Evolutionary conservation across 768 basidiomycete species (phyloP), one percentile per base, ranked within the genome.

Genomic region (Pleurotus eryngii): DNA sequence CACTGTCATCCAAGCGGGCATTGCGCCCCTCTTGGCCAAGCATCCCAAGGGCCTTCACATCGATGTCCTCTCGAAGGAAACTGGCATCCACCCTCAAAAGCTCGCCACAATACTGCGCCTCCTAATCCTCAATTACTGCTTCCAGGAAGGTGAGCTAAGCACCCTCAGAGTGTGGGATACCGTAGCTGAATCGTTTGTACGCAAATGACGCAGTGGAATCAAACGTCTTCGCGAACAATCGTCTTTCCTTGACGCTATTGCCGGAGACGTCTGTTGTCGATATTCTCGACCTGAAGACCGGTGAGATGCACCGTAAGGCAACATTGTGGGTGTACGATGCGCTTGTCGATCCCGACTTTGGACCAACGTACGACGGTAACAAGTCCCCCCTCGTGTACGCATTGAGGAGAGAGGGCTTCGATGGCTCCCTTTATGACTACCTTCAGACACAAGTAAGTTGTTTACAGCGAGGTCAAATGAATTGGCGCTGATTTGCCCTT

Each of bases 351-450:
- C 64, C 64, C 2, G 56, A 58, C 4, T 59, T 40, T 26, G 63
- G 59, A 11, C 43, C 27, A 4, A 64, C 67, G 2, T 38, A 56
- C 24, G 55, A 60, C 20, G 58, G 64, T 0, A 26, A 26, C 5
- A 57, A 65, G 39, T 60, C 64, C 2, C 57, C 66, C 2, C 63
- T 65, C 6, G 59, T 62, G 61, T 60, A 60, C 39, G 39, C 38
- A 2, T 22, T 61, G 0, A 56, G 57, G 53, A 48, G 57, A n/a
- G 53, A 62, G 35, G 54, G 43, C 8, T 35, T 35, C 50, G 27
- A 17, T 8, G 57, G 57, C 20, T 24, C 30, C 12, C 22, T 56
- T 17, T 61, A 56, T 27, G 59, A 61, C 20, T 61, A 46, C 20
- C 40, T 45, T 12, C 7, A 35, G 26, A n/a, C 20, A 12, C 49